Evolutionary conservation across 306 rosid genomes (phyloP).

Genomic region (Vachellia pachyceras): DNA sequence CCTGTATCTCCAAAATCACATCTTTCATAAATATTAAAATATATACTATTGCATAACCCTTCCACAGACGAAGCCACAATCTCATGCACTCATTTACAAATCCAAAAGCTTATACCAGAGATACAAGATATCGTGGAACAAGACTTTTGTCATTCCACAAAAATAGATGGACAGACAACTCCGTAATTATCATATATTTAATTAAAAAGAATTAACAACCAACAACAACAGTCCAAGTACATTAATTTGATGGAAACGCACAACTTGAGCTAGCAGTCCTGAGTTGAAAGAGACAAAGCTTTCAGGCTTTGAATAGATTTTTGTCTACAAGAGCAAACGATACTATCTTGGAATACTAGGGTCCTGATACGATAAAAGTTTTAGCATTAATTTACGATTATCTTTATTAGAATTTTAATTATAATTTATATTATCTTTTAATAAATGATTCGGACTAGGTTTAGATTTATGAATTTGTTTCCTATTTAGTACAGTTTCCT

Average conservation of each 20-base stretch:
- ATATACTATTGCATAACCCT: constrained; percentile 21
- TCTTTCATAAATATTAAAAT: constrained; percentile 22
- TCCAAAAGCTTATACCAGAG: constrained; percentile 12
- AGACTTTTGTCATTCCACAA: constrained; percentile 5
- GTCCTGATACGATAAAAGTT: background rate
- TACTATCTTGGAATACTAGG: background rate
- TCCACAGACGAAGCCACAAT: constrained; percentile 13
- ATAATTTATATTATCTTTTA: background rate
- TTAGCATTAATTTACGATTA: background rate
- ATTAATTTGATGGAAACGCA: constrained; percentile 17
- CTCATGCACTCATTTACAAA: constrained; percentile 2
- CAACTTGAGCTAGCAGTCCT: constrained; percentile 11
- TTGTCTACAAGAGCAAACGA: background rate
- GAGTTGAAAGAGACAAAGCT: constrained; percentile 5
- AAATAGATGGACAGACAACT: constrained; percentile 14
- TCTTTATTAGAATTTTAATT: background rate
- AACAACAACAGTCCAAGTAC: constrained; percentile 15
- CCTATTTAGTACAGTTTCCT: background rate
- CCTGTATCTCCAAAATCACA: constrained; percentile 51
- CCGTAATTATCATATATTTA: constrained; percentile 8
- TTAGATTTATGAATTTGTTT: background rate
- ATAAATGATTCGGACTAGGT: background rate
- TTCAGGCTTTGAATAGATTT: background rate
- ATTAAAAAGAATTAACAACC: constrained; percentile 27
- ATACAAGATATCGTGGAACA: background rate